These are phyloP conservation scores for Alloteropsis semialata DNA, from an alignment of 176 grass and related monocot species.

Conservation along the genomic window DNA sequence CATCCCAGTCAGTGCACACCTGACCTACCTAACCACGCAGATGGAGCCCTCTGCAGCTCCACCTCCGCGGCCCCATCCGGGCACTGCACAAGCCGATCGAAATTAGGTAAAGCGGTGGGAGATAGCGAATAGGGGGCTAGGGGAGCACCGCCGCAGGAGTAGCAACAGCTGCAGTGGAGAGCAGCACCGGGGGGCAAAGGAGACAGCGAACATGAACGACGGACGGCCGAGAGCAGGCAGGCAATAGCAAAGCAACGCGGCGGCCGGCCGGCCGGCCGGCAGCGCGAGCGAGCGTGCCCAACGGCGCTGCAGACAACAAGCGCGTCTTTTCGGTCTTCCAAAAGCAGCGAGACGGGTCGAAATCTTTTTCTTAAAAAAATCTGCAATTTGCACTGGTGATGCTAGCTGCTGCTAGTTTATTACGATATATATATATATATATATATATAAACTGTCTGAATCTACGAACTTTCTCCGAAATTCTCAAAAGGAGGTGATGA, in stretches of 20 bases:
- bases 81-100: constrained; percentile 17
- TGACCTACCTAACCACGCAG: constrained; percentile 25
- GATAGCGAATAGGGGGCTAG: not conserved
- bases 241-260: not conserved
- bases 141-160: not conserved
- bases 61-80: no score
- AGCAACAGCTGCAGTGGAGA: constrained; percentile 6
- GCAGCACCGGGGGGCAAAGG: constrained; percentile 2
- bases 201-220: constrained; percentile 6
- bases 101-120: constrained; percentile 37
- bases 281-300: not conserved
- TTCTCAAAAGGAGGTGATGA: constrained; percentile 21
- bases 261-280: not conserved
- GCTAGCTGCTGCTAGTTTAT: no score
- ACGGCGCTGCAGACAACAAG: constrained; percentile 27
- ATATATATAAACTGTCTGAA: not conserved
- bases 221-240: not conserved
- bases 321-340: constrained; percentile 41
- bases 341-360: constrained; percentile 20
- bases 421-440: no score
- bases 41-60: not conserved
- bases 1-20: constrained; percentile 24
- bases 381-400: not conserved
- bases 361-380: not conserved
- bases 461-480: not conserved